phyloP scores from a whole-genome alignment of 2,329 filamentous ascomycete species.

The Colletotrichum sansevieriae region DNA sequence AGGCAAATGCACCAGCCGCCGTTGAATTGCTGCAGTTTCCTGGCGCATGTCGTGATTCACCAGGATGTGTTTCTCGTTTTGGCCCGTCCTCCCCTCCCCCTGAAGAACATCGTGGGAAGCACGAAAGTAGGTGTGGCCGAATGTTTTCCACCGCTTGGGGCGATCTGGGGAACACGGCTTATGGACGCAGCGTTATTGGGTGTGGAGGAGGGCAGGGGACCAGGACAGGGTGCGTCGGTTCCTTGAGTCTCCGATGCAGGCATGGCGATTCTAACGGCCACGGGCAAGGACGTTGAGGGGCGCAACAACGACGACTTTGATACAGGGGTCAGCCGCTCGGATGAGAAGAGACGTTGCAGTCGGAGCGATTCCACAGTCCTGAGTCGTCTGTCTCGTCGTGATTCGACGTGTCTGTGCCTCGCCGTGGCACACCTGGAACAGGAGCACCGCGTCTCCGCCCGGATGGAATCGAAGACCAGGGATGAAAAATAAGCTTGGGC shows the following conservation, averaged over 20 bases:
- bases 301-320: slow-evolving; percentile 1
- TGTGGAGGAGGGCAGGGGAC: background rate
- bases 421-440: slow-evolving; percentile 32
- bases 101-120: background rate
- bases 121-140: background rate
- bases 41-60: slow-evolving; percentile 13
- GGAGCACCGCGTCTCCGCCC: background rate
- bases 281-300: background rate
- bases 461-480: background rate
- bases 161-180: slow-evolving; percentile 18
- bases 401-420: slow-evolving; percentile 30
- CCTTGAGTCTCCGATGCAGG: slow-evolving; percentile 21
- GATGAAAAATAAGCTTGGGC: slow-evolving; percentile 26
- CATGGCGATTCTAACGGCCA: slow-evolving; percentile 7
- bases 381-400: slow-evolving; percentile 1
- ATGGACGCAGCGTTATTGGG: background rate
- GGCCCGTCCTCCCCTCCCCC: background rate
- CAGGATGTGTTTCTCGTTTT: slow-evolving; percentile 25
- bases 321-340: slow-evolving; percentile 25
- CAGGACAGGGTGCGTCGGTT: slow-evolving; percentile 25
- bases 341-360: slow-evolving; percentile 16
- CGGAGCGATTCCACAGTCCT: slow-evolving; percentile 17
- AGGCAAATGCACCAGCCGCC: slow-evolving; percentile 11
- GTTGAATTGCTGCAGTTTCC: background rate
- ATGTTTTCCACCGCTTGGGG: background rate